Conservation (phyloP, 177 flowering plant species). For the Tripterygium wilfordii region DNA sequence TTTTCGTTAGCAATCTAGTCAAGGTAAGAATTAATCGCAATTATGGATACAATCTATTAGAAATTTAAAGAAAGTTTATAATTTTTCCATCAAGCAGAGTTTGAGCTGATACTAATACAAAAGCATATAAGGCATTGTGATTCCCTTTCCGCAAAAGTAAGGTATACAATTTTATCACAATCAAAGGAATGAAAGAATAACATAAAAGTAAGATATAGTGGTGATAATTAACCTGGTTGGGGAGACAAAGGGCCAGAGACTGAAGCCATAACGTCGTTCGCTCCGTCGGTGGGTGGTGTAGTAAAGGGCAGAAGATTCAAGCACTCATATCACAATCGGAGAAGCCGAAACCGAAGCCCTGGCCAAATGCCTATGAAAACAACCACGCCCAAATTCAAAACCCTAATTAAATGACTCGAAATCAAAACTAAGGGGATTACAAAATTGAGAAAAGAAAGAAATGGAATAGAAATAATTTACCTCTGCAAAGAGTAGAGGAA, state of each 20-base stretch:
- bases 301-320: constrained; percentile 15
- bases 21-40: too few relatives aligned
- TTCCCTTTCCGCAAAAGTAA: too few relatives aligned
- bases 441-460: not conserved
- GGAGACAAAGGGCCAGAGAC: constrained; percentile 17
- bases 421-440: not conserved
- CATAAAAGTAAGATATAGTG: not conserved
- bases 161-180: not conserved
- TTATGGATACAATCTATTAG: too few relatives aligned
- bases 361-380: constrained; percentile 13
- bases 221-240: constrained; percentile 14
- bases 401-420: not conserved
- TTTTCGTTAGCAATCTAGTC: too few relatives aligned
- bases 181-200: too few relatives aligned
- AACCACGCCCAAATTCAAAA: not conserved
- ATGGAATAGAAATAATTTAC: not conserved
- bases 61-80: too few relatives aligned
- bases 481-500: not conserved
- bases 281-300: not conserved
- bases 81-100: too few relatives aligned
- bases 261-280: not conserved
- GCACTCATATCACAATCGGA: constrained; percentile 30
- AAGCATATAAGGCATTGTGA: too few relatives aligned
- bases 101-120: too few relatives aligned
- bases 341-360: constrained; percentile 9